phyloP scores from a whole-genome alignment of 2,329 filamentous ascomycete genomes.

The Botryotinia convoluta region DNA sequence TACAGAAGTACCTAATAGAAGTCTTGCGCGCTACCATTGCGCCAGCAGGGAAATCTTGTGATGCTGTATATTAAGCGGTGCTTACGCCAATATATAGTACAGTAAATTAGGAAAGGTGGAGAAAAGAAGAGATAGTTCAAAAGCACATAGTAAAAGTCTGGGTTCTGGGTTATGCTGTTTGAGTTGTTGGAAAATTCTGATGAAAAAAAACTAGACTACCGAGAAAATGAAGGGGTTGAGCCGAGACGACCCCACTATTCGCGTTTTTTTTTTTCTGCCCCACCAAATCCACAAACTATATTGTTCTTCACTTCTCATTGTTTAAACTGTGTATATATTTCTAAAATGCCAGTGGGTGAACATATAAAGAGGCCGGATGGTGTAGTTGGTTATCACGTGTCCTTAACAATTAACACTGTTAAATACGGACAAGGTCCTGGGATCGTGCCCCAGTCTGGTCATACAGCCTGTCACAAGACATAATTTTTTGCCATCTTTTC shows the following conservation, averaged over 20 bases:
- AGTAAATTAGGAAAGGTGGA: fast-evolving
- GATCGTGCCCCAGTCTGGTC: conserved; percentile 10
- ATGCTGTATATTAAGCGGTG: fast-evolving
- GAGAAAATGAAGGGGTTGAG: conserved; percentile 14
- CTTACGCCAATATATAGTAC: not conserved
- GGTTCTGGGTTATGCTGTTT: not conserved
- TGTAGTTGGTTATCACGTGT: conserved; percentile 18
- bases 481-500: not conserved
- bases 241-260: not conserved
- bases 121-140: not conserved
- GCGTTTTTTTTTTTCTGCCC: not conserved
- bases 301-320: not conserved
- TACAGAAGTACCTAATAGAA: not conserved
- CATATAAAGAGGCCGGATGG: not conserved
- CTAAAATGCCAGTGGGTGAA: fast-evolving
- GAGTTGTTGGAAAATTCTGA: not conserved
- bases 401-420: not conserved
- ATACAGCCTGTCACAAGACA: fast-evolving
- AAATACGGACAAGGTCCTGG: conserved; percentile 16
- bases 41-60: conserved; percentile 13
- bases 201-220: not conserved
- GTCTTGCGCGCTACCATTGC: conserved; percentile 17
- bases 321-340: not conserved
- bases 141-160: not conserved
- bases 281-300: not conserved